Evolutionary conservation across 768 basidiomycete species (phyloP).

Genomic region (Termitomyces sp.): DNA sequence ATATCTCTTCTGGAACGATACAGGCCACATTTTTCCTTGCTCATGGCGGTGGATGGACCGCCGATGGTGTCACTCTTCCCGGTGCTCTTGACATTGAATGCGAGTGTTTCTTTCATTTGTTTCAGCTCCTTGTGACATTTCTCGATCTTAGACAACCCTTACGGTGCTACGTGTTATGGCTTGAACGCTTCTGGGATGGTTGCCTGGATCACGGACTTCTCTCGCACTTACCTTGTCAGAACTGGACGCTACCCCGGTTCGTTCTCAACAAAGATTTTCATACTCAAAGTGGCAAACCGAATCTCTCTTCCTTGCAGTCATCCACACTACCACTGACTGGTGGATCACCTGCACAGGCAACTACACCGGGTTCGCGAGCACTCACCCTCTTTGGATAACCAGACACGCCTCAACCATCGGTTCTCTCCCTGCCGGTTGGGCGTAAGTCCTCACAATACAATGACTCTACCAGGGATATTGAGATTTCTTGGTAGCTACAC

Average conservation of each 20-base stretch:
- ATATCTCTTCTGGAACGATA: slow-evolving; percentile 43
- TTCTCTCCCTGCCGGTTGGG: no score
- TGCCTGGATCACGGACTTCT: slow-evolving; percentile 59
- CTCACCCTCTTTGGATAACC: no score
- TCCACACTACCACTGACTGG: no score
- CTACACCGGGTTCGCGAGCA: no score
- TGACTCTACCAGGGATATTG: no score
- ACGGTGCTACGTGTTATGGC: slow-evolving; percentile 49
- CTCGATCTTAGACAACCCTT: slow-evolving; percentile 38
- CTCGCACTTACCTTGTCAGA: slow-evolving; percentile 44
- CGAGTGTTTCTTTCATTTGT: slow-evolving; percentile 18
- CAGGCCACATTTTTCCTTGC: slow-evolving; percentile 57
- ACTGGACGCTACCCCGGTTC: slow-evolving; percentile 41
- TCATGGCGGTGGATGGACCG: slow-evolving; percentile 35
- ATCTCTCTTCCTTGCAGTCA: no score
- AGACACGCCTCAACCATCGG: no score
- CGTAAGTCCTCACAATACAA: no score
- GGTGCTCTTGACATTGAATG: slow-evolving; percentile 62
- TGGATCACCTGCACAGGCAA: no score
- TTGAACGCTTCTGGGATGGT: slow-evolving; percentile 50
- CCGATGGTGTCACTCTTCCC: slow-evolving; percentile 42
- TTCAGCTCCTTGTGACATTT: not conserved
- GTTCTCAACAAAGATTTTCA: slow-evolving; percentile 1
- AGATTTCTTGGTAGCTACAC: no score
- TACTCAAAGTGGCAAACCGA: no score